phyloP scores from a whole-genome alignment of 306 rosid genomes.

The Vachellia pachyceras region DNA sequence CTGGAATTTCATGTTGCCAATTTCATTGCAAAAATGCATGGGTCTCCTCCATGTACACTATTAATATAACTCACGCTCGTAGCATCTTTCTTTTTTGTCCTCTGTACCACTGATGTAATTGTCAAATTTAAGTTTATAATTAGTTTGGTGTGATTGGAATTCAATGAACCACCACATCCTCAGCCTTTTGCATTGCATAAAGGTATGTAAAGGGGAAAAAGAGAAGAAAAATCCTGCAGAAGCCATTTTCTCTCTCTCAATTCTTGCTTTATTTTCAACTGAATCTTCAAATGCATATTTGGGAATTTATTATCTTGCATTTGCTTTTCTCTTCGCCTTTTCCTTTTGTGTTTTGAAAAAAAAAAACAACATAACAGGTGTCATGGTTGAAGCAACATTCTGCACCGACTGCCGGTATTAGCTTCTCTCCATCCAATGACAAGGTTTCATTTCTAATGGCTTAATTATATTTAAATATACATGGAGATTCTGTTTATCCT shows the following conservation, averaged over 20 bases:
- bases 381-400: constrained; percentile 99
- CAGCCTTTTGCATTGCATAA: neutral
- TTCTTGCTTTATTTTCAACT: constrained; percentile 22
- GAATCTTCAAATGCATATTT: constrained; percentile 23
- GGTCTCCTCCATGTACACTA: constrained; percentile 28
- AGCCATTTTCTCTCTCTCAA: neutral
- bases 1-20: constrained; percentile 3
- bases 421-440: constrained; percentile 97
- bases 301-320: constrained; percentile 8
- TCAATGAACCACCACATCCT: neutral
- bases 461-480: constrained; percentile 31
- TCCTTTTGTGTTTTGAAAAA: neutral
- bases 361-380: constrained; percentile 51
- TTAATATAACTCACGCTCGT: constrained; percentile 18
- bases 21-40: constrained; percentile 19
- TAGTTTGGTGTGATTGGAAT: constrained; percentile 25
- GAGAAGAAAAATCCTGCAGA: neutral
- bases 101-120: neutral
- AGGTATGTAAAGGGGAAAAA: too few relatives aligned
- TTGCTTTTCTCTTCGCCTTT: constrained; percentile 21
- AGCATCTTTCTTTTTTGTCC: constrained; percentile 22
- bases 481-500: constrained; percentile 35
- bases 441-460: constrained; percentile 62
- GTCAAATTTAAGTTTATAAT: neutral
- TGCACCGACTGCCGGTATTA: constrained; percentile 96